phyloP scores from a whole-genome alignment of 1,284 basidiomycete genomes.

The Veloporphyrellus conicus region DNA sequence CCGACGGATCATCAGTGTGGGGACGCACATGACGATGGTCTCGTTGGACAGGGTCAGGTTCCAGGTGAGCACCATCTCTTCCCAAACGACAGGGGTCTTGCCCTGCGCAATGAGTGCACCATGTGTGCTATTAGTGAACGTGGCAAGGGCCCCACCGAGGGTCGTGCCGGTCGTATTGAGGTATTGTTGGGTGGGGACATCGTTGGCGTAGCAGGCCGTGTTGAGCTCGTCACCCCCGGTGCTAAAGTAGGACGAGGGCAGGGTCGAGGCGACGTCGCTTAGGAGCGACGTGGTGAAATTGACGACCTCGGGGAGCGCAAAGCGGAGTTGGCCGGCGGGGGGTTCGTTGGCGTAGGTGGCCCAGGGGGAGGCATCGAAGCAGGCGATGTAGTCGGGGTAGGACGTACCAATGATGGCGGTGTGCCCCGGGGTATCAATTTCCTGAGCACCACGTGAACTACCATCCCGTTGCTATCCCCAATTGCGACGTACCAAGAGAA shows the following conservation, averaged over 20 bases:
- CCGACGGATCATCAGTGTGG: background rate
- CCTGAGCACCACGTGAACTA: slow-evolving; percentile 36
- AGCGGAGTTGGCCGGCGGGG: slow-evolving; percentile 65
- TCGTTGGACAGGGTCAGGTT: slow-evolving; percentile 59
- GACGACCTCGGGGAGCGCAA: slow-evolving; percentile 45
- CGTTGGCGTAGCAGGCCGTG: slow-evolving; percentile 50
- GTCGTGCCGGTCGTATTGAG: slow-evolving; percentile 44
- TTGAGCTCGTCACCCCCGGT: slow-evolving; percentile 76
- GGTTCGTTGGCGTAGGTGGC: slow-evolving; percentile 55
- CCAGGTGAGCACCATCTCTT: slow-evolving; percentile 64
- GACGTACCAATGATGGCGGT: slow-evolving; percentile 56
- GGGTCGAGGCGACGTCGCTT: slow-evolving; percentile 36
- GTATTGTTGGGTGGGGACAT: slow-evolving; percentile 42
- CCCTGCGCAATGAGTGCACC: slow-evolving; percentile 40
- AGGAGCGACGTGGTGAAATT: slow-evolving; percentile 50
- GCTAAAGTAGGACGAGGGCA: slow-evolving; percentile 51
- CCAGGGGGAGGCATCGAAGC: slow-evolving; percentile 55
- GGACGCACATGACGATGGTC: slow-evolving; percentile 43
- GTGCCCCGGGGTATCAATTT: slow-evolving; percentile 73
- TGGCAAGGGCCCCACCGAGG: slow-evolving; percentile 48
- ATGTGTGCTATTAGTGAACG: slow-evolving; percentile 54
- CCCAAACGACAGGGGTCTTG: slow-evolving; percentile 71
- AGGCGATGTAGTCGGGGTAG: slow-evolving; percentile 66
- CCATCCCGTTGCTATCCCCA: rapidly evolving
- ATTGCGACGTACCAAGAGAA: slow-evolving; percentile 24